Evolutionary conservation across 805 yeast genomes (phyloP).

Genomic region (Lachancea waltii): DNA sequence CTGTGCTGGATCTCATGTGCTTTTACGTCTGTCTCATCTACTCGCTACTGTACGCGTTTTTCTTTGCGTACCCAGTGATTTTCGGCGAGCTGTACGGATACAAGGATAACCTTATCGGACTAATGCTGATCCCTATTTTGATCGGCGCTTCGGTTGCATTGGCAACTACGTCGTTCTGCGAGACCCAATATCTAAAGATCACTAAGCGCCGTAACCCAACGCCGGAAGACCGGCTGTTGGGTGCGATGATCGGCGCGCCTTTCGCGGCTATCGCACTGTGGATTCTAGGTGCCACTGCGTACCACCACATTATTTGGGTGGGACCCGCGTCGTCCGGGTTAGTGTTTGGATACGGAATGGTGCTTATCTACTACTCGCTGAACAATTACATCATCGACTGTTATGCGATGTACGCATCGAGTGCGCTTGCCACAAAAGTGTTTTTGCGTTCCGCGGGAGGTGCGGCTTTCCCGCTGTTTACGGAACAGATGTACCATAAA

Average conservation of each 20-base stretch:
- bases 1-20: constrained; percentile 78
- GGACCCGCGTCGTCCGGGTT: constrained; percentile 75
- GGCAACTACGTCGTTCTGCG: constrained; percentile 67
- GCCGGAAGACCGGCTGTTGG: constrained; percentile 75
- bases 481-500: constrained; percentile 72
- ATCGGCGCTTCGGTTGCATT: constrained; percentile 80
- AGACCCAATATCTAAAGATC: constrained; percentile 49
- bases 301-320: constrained; percentile 67
- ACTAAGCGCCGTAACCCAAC: constrained; percentile 51
- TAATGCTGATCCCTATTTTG: constrained; percentile 84
- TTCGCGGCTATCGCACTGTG: constrained; percentile 76
- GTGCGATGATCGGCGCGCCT: constrained; percentile 79
- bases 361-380: constrained; percentile 67
- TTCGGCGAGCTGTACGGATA: constrained; percentile 71
- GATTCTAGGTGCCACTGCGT: constrained; percentile 75
- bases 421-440: constrained; percentile 76
- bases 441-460: constrained; percentile 79
- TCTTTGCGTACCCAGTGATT: constrained; percentile 91
- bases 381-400: constrained; percentile 87
- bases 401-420: constrained; percentile 73
- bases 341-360: constrained; percentile 73
- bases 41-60: constrained; percentile 86
- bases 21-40: constrained; percentile 83
- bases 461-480: constrained; percentile 77
- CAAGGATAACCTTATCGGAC: constrained; percentile 71